Evolutionary conservation across 108 stramenopile genomes (phyloP), one percentile per base, ranked within the genome.

Genomic region (Nitzschia palea): DNA sequence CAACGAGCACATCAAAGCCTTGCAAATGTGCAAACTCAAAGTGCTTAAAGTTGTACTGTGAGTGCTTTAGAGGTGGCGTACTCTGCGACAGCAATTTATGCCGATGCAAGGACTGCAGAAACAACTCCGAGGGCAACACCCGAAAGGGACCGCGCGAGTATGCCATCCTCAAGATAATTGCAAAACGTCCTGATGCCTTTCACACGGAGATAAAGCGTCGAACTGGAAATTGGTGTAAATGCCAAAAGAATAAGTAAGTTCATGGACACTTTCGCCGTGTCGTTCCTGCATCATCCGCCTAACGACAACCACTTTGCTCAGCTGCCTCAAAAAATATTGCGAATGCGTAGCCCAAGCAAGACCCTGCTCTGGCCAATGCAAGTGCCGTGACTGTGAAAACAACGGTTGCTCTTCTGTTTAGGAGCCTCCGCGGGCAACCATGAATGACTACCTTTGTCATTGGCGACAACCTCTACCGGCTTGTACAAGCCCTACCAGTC

Each of bases 301-400:
- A n/a, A n/a, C n/a, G n/a, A 32, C 26, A 32, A 20, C 58, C 23
- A 18, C 4, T 65, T 29, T 17, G 8, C 28, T 12, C 67, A 85
- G 85, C 4, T 89, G 88, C 62, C 59, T 89, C 18, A 80, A 86
- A 51, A 86, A 85, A 65, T 89, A 86, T 48, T 89, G 88, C 48
- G 80, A 71, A 17, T 89, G 88, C 42, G 69, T 75, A 23, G 67
- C 76, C 10, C 62, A 42, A 10, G 77, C 79, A 34, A 37, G 42
- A 22, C 30, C 50, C 22, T 89, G 88, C 50, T 44, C 67, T 15
- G 68, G 52, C 35, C 10, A 4, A 14, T 88, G 86, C 68, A 35
- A 29, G 25, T 86, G 85, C 71, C 65, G 4, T 2, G 33, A 71
- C 35, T 82, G 77, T 47, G 22, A 61, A 42, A 80, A 82, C 70